A percentile compares a stretch with the other conserved stretches of the same genome.
phyloP scores from a whole-genome alignment of 139 green algal genomes.

The Coccomyxa sp. region DNA sequence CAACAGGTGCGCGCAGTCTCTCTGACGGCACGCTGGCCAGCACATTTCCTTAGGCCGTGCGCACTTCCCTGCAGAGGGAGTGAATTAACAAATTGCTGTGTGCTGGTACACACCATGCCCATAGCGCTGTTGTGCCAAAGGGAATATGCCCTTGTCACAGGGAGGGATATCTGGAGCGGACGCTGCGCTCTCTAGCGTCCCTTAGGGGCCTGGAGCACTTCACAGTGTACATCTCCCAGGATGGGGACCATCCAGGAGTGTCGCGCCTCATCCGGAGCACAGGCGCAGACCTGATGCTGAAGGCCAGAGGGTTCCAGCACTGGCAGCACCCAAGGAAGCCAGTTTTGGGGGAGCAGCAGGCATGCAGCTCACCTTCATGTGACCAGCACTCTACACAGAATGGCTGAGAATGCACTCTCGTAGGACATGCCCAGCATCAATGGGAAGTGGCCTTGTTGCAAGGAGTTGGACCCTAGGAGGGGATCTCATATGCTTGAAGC shows the following conservation, averaged over 20 bases:
- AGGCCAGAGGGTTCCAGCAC: constrained; percentile 20
- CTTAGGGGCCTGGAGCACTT: constrained; percentile 25
- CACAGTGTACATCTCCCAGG: constrained; percentile 39
- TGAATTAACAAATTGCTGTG: not conserved
- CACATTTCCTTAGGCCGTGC: too few relatives aligned
- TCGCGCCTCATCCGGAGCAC: not conserved
- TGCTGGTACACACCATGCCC: not conserved
- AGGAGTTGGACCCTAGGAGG: not conserved
- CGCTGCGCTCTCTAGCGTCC: constrained; percentile 21
- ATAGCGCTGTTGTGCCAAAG: not conserved
- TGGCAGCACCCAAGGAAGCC: constrained; percentile 15
- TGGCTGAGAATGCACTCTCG: not conserved
- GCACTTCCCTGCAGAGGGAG: not conserved
- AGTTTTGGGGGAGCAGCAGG: not conserved
- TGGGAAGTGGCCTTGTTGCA: not conserved
- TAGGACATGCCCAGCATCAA: not conserved
- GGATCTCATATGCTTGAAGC: not conserved
- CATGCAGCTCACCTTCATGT: not conserved
- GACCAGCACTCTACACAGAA: not conserved
- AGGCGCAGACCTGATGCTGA: not conserved
- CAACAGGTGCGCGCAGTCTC: constrained; percentile 15
- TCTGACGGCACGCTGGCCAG: not conserved
- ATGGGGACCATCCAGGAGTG: constrained; percentile 14
- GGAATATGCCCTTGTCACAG: too few relatives aligned
- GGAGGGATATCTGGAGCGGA: constrained; percentile 25